Base-by-base conservation (phyloP, 257 asterid genomes). In the Solanum chmielewskii region DNA sequence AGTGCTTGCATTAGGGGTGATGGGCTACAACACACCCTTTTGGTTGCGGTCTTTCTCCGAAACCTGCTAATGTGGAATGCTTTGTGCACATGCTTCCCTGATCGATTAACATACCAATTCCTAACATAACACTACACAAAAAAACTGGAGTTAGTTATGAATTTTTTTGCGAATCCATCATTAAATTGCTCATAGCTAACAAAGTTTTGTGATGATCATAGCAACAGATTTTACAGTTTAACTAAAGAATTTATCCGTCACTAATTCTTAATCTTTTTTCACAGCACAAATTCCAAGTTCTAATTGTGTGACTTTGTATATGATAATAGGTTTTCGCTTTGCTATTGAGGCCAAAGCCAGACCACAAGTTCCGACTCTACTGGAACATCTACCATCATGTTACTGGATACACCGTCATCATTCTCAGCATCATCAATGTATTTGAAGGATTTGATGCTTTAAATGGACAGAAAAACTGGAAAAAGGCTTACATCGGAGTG, bases 391-490 rank as follows among this genome's bases (percentile, higher is more conserved):
- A 80, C 74, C 91, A 89, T 44, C 87, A 80, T 31, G 82, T 47
- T 7, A 69, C 75, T 62, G 90, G 91, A 31, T 89, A 89, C 81
- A 62, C 71, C 1, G 86, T 86, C 3, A 64, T 90, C 39, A 83
- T 82, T 52, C 90, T 90, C 11, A 86, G 90, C 75, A 86, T 90
- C 41, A 10, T 83, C n/a, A 90, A 90, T 60, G 89, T 88, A 35
- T 90, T 88, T 74, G 74, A 90, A 49, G 90, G 91, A n/a, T 87
- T 90, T 35, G 80, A 68, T 41, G 75, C 87, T 9, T 76, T 88
- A 66, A 31, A 20, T 25, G 78, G 89, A 11, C 59, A 47, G 44
- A 83, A 76, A 64, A 42, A 83, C 12, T 90, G 90, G 90, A 86
- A 56, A 87, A 56, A 37, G 16, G 89, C 86, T 4, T 90, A 90